phyloP scores from a whole-genome alignment of 1,284 basidiomycete species.

The Paramarasmius palmivorus region DNA sequence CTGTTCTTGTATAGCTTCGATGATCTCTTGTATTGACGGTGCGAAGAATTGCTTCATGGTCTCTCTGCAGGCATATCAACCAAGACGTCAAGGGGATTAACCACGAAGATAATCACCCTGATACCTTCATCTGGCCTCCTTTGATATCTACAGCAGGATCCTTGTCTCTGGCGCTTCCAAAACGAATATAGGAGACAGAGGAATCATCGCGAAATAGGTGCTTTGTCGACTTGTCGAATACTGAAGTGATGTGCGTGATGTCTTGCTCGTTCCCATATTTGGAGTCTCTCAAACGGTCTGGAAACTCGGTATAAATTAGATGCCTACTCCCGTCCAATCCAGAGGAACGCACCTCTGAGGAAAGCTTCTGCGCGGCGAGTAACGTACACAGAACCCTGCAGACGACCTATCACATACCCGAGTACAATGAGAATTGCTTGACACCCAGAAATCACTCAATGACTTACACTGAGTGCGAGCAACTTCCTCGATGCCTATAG shows the following conservation, averaged over 20 bases:
- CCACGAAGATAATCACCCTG: constrained; percentile 31
- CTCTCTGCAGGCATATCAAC: constrained; percentile 24
- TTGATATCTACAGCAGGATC: too few species aligned
- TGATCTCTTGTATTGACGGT: constrained; percentile 34
- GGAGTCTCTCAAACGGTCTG: constrained; percentile 35
- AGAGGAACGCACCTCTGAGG: constrained; percentile 12
- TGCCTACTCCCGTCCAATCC: too few species aligned
- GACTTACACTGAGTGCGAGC: constrained; percentile 31
- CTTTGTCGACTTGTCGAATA: constrained; percentile 43
- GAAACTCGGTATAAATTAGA: not conserved
- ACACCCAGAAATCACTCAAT: too few species aligned
- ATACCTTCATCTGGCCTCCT: constrained; percentile 38
- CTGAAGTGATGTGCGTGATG: constrained; percentile 33
- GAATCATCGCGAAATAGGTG: constrained; percentile 37
- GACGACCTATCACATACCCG: constrained; percentile 21
- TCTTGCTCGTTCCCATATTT: constrained; percentile 30
- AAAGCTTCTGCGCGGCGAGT: constrained; percentile 31
- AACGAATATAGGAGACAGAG: too few species aligned
- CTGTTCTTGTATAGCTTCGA: constrained; percentile 34
- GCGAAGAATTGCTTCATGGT: constrained; percentile 40
- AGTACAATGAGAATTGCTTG: not conserved
- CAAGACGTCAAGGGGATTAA: too few species aligned
- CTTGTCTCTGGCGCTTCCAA: too few species aligned
- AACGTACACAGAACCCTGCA: constrained; percentile 36
- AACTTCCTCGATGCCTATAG: constrained; percentile 28